These are phyloP conservation scores for Cutaneotrichosporon cutaneum DNA, from an alignment of 1,284 basidiomycete species.

Conservation along the genomic window DNA sequence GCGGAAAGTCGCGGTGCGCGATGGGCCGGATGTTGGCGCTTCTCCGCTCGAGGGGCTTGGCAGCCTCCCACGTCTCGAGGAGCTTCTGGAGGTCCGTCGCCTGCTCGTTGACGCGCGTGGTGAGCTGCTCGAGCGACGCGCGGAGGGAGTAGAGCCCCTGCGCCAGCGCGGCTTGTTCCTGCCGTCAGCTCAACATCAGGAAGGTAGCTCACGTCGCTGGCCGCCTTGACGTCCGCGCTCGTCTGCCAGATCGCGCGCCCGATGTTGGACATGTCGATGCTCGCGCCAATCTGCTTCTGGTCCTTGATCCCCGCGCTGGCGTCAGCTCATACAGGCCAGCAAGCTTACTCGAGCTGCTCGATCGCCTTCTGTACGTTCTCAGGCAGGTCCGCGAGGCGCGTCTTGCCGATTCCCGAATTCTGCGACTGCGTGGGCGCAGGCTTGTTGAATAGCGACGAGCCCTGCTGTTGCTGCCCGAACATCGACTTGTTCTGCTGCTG, in stretches of 20 bases:
- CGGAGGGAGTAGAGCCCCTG: conserved; percentile 38
- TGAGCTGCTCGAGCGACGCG: conserved; percentile 33
- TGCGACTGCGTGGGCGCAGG: conserved; percentile 4
- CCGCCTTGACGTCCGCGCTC: conserved; percentile 38
- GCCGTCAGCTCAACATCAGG: neutral
- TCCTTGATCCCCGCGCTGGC: conserved; percentile 37
- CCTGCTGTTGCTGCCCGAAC: conserved; percentile 10
- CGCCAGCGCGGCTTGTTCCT: conserved; percentile 41
- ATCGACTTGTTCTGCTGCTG: neutral
- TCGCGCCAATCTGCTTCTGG: conserved; percentile 37
- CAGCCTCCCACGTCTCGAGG: conserved; percentile 46
- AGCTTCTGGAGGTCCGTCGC: conserved; percentile 39
- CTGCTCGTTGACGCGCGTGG: conserved; percentile 33
- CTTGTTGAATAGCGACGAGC: conserved; percentile 6
- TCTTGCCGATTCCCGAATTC: conserved; percentile 34
- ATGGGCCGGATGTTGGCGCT: conserved; percentile 34
- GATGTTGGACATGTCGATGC: conserved; percentile 34
- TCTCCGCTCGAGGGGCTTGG: conserved; percentile 39
- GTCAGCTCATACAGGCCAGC: conserved; percentile 7
- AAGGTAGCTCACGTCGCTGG: conserved; percentile 36
- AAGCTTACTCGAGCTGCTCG: conserved; percentile 45
- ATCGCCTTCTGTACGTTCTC: conserved; percentile 41
- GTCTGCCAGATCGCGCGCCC: conserved; percentile 48
- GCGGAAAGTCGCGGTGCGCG: conserved; percentile 46
- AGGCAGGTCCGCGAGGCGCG: conserved; percentile 46